These are phyloP conservation scores for Dovyalis caffra DNA, from an alignment of 345 rosid species.

Conservation along the genomic window DNA sequence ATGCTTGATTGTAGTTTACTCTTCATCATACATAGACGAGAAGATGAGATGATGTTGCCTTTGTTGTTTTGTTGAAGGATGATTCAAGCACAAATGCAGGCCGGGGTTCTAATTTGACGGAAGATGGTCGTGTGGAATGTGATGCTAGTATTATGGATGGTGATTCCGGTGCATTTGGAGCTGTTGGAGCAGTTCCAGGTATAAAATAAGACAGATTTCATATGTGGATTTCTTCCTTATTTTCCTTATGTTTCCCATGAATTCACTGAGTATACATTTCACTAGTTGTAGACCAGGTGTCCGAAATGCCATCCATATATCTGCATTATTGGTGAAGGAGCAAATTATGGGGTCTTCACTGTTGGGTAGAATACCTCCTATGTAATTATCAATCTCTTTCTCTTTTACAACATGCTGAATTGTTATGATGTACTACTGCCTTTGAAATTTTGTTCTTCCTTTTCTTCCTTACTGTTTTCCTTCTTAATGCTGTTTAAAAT, in stretches of 20 bases:
- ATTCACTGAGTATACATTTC: conserved; percentile 29
- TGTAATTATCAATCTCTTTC: conserved; percentile 45
- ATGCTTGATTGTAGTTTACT: not conserved
- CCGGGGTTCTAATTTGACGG: conserved; percentile 90
- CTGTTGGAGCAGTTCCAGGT: conserved; percentile 97
- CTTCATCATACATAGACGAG: not conserved
- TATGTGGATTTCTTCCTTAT: not conserved
- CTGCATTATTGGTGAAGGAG: conserved; percentile 72
- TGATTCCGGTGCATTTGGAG: conserved; percentile 79
- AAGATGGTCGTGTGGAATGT: conserved; percentile 88
- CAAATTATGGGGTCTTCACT: conserved; percentile 60
- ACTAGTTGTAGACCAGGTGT: conserved; percentile 79
- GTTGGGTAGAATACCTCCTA: conserved; percentile 91
- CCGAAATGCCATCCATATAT: conserved; percentile 81
- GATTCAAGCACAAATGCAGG: conserved; percentile 94
- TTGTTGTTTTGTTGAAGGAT: conserved; percentile 42
- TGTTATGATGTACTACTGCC: not conserved
- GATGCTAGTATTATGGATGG: conserved; percentile 98
- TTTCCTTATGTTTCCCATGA: conserved; percentile 8
- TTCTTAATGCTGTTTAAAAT: too few species aligned
- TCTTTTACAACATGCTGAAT: not conserved
- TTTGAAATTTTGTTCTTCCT: not conserved
- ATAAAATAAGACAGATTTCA: not conserved
- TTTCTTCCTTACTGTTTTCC: too few species aligned
- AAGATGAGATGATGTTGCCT: not conserved